These are phyloP conservation scores for Apophysomyces trapeziformis DNA, from an alignment of 371 early-diverging fungal genomes.

Conservation along the genomic window DNA sequence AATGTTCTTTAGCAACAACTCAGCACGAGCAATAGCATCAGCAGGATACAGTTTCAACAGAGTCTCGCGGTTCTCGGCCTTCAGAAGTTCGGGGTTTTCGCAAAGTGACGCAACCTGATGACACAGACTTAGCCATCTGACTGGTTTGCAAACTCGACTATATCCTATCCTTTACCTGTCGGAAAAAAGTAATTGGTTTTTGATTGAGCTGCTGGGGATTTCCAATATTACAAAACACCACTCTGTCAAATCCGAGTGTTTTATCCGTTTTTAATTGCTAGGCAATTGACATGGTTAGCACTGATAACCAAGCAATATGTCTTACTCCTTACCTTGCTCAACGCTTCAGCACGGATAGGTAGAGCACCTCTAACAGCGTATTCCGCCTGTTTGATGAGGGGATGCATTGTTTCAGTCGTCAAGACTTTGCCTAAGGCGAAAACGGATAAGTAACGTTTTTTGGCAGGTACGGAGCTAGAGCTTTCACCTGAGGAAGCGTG, in stretches of 20 bases:
- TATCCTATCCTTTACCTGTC: slow-evolving; percentile 64
- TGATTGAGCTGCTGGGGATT: slow-evolving; percentile 95
- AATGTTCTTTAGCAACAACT: slow-evolving; percentile 61
- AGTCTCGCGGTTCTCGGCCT: slow-evolving; percentile 50
- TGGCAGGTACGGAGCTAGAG: neutral
- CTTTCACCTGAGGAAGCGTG: neutral
- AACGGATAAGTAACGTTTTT: neutral
- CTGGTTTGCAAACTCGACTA: neutral
- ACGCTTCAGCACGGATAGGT: slow-evolving; percentile 92
- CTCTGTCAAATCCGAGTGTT: slow-evolving; percentile 66
- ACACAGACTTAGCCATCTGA: slow-evolving; percentile 49
- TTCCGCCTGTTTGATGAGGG: slow-evolving; percentile 75
- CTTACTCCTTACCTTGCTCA: slow-evolving; percentile 62
- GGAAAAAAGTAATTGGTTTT: slow-evolving; percentile 93
- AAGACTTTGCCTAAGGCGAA: slow-evolving; percentile 32
- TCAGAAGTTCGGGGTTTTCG: slow-evolving; percentile 85
- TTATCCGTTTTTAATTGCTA: slow-evolving; percentile 19
- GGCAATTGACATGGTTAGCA: neutral
- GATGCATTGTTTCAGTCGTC: slow-evolving; percentile 71
- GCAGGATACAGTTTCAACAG: slow-evolving; percentile 66
- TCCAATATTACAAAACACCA: slow-evolving; percentile 92
- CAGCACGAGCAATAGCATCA: slow-evolving; percentile 86
- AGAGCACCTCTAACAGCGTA: slow-evolving; percentile 98
- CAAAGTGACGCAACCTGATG: slow-evolving; percentile 32
- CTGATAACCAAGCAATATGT: neutral